These are phyloP conservation scores for Corylus avellana DNA, from an alignment of 306 rosid species.

Conservation along the genomic window DNA sequence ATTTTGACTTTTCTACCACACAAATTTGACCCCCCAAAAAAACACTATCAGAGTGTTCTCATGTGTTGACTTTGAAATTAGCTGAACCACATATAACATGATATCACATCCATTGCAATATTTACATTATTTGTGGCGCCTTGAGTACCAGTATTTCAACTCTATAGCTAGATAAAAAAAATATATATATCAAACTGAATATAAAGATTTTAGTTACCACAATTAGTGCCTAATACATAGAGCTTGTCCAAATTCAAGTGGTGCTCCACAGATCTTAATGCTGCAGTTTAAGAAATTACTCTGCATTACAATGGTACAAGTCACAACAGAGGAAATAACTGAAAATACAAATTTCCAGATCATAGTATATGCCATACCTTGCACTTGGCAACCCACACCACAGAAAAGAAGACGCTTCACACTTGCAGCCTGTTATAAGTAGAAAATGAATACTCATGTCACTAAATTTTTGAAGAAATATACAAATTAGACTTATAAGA, in stretches of 20 bases:
- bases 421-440: conserved; percentile 75
- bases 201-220: conserved; percentile 57
- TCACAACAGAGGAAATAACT: conserved; percentile 58
- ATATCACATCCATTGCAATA: background rate
- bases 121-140: background rate
- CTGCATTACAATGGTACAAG: conserved; percentile 91
- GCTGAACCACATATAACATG: background rate
- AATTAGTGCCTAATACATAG: conserved; percentile 94
- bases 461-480: conserved; percentile 1
- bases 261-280: conserved; percentile 90
- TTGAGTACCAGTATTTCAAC: background rate
- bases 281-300: conserved; percentile 95
- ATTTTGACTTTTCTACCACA: background rate
- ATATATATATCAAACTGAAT: conserved; percentile 13
- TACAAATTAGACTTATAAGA: background rate
- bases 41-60: background rate
- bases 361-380: conserved; percentile 54
- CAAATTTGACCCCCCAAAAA: background rate
- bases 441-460: conserved; percentile 9
- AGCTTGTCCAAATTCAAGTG: conserved; percentile 93
- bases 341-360: conserved; percentile 19
- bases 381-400: conserved; percentile 99
- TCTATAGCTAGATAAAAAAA: background rate
- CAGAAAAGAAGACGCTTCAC: conserved; percentile 98
- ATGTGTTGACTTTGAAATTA: background rate